These are phyloP conservation scores for Vitis rotundifolia DNA, from an alignment of 164 flowering plant genomes.

Conservation along the genomic window DNA sequence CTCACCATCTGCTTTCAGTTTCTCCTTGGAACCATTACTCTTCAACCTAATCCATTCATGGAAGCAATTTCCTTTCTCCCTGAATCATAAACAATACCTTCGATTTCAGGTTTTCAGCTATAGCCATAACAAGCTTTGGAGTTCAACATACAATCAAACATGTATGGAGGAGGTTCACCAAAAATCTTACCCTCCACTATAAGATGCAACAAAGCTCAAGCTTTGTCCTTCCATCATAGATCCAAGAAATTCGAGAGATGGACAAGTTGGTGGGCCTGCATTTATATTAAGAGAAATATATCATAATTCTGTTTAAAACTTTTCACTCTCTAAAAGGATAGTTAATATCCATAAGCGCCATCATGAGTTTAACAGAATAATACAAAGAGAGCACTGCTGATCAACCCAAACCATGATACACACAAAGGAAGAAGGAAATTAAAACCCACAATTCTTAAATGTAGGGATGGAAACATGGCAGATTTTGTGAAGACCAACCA, in stretches of 20 bases:
- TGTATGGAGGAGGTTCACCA: background rate
- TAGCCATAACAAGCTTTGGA: background rate
- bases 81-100: constrained; percentile 24
- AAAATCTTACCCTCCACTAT: constrained; percentile 81
- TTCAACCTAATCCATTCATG: constrained; percentile 86
- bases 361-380: background rate
- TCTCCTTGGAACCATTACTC: constrained; percentile 57
- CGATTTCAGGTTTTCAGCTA: background rate
- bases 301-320: too few species aligned
- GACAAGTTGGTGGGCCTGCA: constrained; percentile 88
- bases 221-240: constrained; percentile 78
- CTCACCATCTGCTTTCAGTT: constrained; percentile 63
- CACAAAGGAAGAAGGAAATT: background rate
- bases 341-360: background rate
- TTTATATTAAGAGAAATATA: too few species aligned
- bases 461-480: too few species aligned
- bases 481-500: too few species aligned
- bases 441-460: background rate
- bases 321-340: background rate
- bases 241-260: constrained; percentile 70
- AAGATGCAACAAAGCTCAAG: constrained; percentile 61
- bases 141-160: background rate
- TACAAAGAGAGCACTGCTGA: background rate
- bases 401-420: background rate
- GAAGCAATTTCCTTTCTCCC: constrained; percentile 76